Evolutionary conservation across 192 early-diverging fungal genomes (phyloP), one percentile per base, ranked within the genome.

Genomic region (Coemansia sp.): DNA sequence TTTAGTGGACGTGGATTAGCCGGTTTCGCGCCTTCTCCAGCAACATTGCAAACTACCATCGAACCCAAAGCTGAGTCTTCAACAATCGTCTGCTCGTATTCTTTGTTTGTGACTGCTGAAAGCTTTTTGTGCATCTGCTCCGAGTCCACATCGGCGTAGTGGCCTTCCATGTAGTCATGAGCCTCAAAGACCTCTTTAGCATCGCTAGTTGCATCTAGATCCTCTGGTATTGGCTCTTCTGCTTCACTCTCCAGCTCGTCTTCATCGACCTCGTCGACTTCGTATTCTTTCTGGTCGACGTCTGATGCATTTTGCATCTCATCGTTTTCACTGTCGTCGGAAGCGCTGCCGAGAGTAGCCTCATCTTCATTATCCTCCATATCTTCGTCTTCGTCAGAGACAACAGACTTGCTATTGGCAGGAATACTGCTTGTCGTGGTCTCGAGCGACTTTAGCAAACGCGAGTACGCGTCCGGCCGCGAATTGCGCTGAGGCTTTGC

Each of bases 341-440:
- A 75, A 22, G 77, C 78, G 19, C 8, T 18, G 27, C 2, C 66
- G 20, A 57, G 73, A 24, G 80, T 82, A 29, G 71, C 79, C 20
- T 73, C 74, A 38, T 84, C 81, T 14, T 57, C 61, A 7, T 35
- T 51, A 59, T 76, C 49, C 12, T 23, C 66, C 41, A 61, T 76
- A 39, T 82, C 82, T 23, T 74, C 71, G 24, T 84, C 85, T 3
- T 72, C 50, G 18, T 62, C 26, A 4, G 74, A 71, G 12, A 67
- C 69, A 50, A 71, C 56, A 23, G 57, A 45, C 5, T 39, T 50
- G 11, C 20, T 18, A 16, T 49, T 58, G 5, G 23, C 13, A 4
- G 24, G 9, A 26, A 18, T n/a, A 3, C 35, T 50, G 12, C 16
- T 50, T 7, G 61, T 18, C 6, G 63, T 50, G 6, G 57, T 19